Evolutionary conservation across 2,329 filamentous ascomycete genomes (phyloP).

Genomic region (Colletotrichum sublineola): DNA sequence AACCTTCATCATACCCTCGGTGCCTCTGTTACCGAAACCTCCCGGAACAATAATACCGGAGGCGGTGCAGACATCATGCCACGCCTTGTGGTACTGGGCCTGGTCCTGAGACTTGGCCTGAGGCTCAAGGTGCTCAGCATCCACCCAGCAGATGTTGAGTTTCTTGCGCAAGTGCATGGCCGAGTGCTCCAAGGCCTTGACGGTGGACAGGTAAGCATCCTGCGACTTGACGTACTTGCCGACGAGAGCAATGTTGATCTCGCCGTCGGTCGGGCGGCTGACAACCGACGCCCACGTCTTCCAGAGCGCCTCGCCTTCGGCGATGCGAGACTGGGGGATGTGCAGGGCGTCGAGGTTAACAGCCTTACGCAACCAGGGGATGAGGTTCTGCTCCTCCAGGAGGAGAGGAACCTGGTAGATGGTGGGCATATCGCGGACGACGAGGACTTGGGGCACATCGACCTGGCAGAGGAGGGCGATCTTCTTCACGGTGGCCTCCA

Average conservation of each 20-base stretch:
- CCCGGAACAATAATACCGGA: conserved; percentile 76
- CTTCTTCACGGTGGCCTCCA: conserved; percentile 82
- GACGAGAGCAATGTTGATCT: conserved; percentile 87
- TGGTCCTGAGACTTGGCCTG: conserved; percentile 72
- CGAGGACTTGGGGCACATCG: conserved; percentile 85
- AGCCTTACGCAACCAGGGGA: conserved; percentile 73
- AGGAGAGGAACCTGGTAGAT: conserved; percentile 97
- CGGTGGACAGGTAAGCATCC: conserved; percentile 87
- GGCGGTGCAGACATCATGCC: conserved; percentile 82
- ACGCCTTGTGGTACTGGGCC: conserved; percentile 85
- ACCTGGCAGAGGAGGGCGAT: conserved; percentile 92
- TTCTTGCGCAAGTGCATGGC: conserved; percentile 88
- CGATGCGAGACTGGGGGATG: conserved; percentile 65
- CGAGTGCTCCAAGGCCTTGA: conserved; percentile 90
- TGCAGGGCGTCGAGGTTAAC: conserved; percentile 73
- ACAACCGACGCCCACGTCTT: conserved; percentile 71
- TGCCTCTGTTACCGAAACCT: conserved; percentile 86
- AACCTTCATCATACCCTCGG: conserved; percentile 89
- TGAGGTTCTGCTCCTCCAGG: conserved; percentile 83
- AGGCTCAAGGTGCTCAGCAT: conserved; percentile 86
- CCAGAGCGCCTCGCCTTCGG: conserved; percentile 75
- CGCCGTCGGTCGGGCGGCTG: conserved; percentile 74
- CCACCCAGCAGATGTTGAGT: conserved; percentile 86
- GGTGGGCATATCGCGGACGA: conserved; percentile 89
- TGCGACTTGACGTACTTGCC: conserved; percentile 91